Evolutionary conservation across 352 stramenopile species (phyloP).

Genomic region (Phytophthora rubi): DNA sequence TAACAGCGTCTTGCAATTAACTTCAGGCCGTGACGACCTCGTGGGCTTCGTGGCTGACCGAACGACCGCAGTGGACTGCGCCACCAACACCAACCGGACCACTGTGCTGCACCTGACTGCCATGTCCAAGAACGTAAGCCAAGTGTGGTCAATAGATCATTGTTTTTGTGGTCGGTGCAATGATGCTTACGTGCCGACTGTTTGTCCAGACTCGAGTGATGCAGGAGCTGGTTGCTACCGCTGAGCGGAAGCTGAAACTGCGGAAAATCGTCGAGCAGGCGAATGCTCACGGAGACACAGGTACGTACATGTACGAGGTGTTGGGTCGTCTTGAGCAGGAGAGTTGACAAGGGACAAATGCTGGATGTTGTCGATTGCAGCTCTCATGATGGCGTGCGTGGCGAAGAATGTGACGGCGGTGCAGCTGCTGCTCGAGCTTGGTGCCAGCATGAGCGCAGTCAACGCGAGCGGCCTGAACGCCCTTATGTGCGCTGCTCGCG

Average conservation of each 20-base stretch:
- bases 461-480: slow-evolving; percentile 76
- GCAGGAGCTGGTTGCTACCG: slow-evolving; percentile 52
- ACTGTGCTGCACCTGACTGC: slow-evolving; percentile 81
- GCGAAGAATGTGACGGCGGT: slow-evolving; percentile 71
- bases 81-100: slow-evolving; percentile 70
- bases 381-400: slow-evolving; percentile 88
- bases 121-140: slow-evolving; percentile 72
- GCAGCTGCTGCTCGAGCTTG: slow-evolving; percentile 50
- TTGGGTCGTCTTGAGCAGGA: neutral
- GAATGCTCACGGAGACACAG: slow-evolving; percentile 82
- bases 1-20: slow-evolving; percentile 2
- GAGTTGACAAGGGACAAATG: neutral
- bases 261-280: slow-evolving; percentile 50
- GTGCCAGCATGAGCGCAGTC: slow-evolving; percentile 39
- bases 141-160: neutral
- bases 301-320: slow-evolving; percentile 37
- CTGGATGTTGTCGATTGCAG: slow-evolving; percentile 29
- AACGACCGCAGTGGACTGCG: slow-evolving; percentile 63
- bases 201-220: slow-evolving; percentile 59
- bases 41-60: slow-evolving; percentile 58
- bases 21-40: slow-evolving; percentile 68
- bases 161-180: neutral
- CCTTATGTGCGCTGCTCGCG: slow-evolving; percentile 77
- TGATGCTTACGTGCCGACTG: neutral
- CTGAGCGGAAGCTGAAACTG: slow-evolving; percentile 59